phyloP scores from a whole-genome alignment of 140 eudicot species.

The Senecio squalidus region DNA sequence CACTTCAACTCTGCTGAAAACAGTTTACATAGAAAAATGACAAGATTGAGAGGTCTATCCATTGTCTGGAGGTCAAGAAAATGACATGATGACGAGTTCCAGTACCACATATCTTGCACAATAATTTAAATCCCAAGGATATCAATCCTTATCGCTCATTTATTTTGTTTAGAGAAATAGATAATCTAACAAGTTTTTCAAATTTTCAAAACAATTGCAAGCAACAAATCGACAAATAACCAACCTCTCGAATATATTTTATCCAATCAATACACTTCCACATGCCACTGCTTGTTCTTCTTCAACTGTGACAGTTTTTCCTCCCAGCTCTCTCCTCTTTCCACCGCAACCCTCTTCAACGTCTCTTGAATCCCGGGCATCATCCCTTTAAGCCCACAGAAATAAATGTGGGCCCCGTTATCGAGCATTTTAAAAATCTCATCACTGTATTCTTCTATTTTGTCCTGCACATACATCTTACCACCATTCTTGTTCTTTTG shows the following conservation, averaged over 20 bases:
- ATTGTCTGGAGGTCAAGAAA: too few species aligned
- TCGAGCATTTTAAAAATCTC: slow-evolving; percentile 70
- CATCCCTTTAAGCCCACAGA: slow-evolving; percentile 89
- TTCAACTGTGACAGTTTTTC: slow-evolving; percentile 60
- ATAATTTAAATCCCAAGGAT: too few species aligned
- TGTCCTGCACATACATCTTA: slow-evolving; percentile 80
- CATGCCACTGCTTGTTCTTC: slow-evolving; percentile 92
- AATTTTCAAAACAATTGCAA: slow-evolving; percentile 11
- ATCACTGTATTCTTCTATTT: slow-evolving; percentile 75
- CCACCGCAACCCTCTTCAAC: slow-evolving; percentile 62
- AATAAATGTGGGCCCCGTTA: slow-evolving; percentile 74
- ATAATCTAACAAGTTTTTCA: slow-evolving; percentile 14
- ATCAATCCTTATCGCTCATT: background rate
- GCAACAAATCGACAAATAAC: background rate
- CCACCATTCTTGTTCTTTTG: slow-evolving; percentile 72
- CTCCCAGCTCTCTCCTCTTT: slow-evolving; percentile 85
- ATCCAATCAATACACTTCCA: slow-evolving; percentile 61
- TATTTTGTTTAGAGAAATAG: slow-evolving; percentile 15
- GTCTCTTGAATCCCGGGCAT: slow-evolving; percentile 91
- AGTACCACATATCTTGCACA: too few species aligned
- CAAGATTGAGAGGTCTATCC: too few species aligned
- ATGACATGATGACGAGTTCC: too few species aligned
- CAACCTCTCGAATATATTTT: too few species aligned
- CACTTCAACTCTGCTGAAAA: too few species aligned
- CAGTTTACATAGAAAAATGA: too few species aligned